Base-by-base conservation (phyloP, 108 stramenopile genomes). In the Skeletonema potamos region DNA sequence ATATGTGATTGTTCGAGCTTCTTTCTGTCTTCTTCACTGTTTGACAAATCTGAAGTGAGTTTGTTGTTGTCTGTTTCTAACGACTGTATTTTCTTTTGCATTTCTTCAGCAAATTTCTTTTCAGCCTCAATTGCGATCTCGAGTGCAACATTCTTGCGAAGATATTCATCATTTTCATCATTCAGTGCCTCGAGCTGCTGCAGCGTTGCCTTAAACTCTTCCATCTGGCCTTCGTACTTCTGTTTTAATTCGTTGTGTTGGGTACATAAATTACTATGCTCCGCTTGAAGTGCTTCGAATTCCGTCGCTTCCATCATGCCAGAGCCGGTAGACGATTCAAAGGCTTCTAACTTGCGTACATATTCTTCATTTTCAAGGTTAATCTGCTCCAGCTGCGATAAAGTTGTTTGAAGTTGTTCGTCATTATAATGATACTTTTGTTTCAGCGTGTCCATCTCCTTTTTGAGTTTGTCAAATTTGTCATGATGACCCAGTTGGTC, bases 121-220 rank as follows among this genome's bases (percentile, higher is more conserved):
- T 51, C 48, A 9, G 18, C 48, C 8, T 24, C 22, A n/a, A n/a
- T 22, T 7, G 20, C 48, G 5, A 51, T 51, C 48, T 51, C 48
- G 7, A 24, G 22, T 51, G 48, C 6, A 2, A 22, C 48, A 51
- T 22, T 51, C 22, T 51, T 51, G n/a, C 0, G 6, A 22, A 51
- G 48, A 51, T 51, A 51, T 22, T 51, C 48, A 15, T 55, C 67
- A 20, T 64, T 68, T 30, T 68, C 75, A 36, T 51, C 29, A 54
- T 68, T 68, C 20, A 76, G 54, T 24, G 43, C 61, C 34, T 76
- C 68, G 36, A 68, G 48, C 44, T 62, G 66, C 56, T 39, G 37
- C 0, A 36, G 27, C 20, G 26, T 5, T 26, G 15, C 58, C 27
- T 43, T 36, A 37, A 39, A 37, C 34, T 57, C 55, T 51, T 68